Evolutionary conservation across 2,329 filamentous ascomycete species (phyloP).

Genomic region (Hypoxylon sp.): DNA sequence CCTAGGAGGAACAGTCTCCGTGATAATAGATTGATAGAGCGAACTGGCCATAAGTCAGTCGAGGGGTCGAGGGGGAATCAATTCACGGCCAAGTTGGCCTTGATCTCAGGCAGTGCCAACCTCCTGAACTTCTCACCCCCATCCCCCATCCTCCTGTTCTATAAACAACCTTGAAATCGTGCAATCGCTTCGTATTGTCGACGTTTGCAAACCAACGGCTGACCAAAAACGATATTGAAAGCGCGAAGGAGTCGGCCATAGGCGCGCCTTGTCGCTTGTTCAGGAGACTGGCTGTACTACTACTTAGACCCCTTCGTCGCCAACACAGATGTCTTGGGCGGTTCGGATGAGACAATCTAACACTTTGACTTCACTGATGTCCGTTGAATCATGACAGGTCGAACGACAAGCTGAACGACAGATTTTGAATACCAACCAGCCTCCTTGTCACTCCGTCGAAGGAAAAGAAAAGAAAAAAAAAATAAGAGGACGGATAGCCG

Average conservation of each 20-base stretch:
- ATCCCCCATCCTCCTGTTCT: conserved; percentile 42
- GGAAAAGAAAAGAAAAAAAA: conserved; percentile 14
- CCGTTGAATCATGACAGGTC: conserved; percentile 37
- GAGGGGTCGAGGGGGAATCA: conserved; percentile 25
- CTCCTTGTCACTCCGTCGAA: conserved; percentile 25
- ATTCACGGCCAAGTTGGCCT: conserved; percentile 22
- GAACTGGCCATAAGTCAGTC: conserved; percentile 25
- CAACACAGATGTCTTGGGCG: not conserved
- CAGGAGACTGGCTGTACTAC: conserved; percentile 13
- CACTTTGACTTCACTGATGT: conserved; percentile 21
- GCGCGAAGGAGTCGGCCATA: conserved; percentile 22
- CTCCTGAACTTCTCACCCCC: conserved; percentile 27
- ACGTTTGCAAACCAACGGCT: conserved; percentile 4
- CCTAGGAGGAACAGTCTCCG: conserved; percentile 12
- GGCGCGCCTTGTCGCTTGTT: conserved; percentile 24
- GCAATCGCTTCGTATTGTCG: conserved; percentile 24
- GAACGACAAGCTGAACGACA: conserved; percentile 32
- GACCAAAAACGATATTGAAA: conserved; percentile 17
- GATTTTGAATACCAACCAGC: conserved; percentile 36
- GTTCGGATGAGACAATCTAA: conserved; percentile 30
- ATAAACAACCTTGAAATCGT: conserved; percentile 39
- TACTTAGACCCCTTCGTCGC: conserved; percentile 24
- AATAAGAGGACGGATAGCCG: conserved; percentile 17
- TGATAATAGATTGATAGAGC: conserved; percentile 18
- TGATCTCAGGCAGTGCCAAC: conserved; percentile 23